Evolutionary conservation across 495 filamentous ascomycete species (phyloP), one percentile per base, ranked within the genome.

Genomic region (Aspergillus coremiiformis): DNA sequence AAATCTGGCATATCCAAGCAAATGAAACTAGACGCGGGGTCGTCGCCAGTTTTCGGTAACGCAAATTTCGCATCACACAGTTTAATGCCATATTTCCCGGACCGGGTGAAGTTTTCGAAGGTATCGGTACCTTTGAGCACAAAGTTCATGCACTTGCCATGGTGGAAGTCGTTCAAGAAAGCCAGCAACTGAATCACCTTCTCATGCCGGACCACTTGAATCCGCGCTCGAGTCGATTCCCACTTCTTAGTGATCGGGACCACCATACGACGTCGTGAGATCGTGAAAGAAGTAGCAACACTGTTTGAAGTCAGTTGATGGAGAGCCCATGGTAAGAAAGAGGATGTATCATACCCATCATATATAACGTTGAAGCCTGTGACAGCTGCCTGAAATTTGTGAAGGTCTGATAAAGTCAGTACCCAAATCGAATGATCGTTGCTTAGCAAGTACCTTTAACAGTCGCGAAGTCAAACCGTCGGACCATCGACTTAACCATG

Each of bases 201-300:
- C 37, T 86, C 84, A 42, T 84, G 84, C 49, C 80, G 75, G 20
- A 96, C 79, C 32, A 96, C 71, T 65, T 95, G 90, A 20, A 96
- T 70, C 14, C 90, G 81, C 11, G 86, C 84, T 27, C 73, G 69
- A 10, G 72, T 79, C 1, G 89, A 85, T 59, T 92, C 87, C 87
- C 88, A 92, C 64, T 87, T 90, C 70, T 95, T 94, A 67, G 90
- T 83, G 44, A 92, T 88, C 0, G 87, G 88, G n/a, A 92, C 86
- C 20, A 93, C 84, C 79, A 86, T 89, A 52, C 87, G 80, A 39
- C 87, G 80, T n/a, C 89, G 86, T 2, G 89, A 83, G 50, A 95
- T 93, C 52, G 84, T 79, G 58, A 94, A 89, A 4, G 78, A 83
- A 0, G 79, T 71, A 9, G 85, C 89, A 39, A 63, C 45, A 44